Evolutionary conservation across 2,329 filamentous ascomycete species (phyloP), one percentile per base, ranked within the genome.

Genomic region (Penicillium crustosum): DNA sequence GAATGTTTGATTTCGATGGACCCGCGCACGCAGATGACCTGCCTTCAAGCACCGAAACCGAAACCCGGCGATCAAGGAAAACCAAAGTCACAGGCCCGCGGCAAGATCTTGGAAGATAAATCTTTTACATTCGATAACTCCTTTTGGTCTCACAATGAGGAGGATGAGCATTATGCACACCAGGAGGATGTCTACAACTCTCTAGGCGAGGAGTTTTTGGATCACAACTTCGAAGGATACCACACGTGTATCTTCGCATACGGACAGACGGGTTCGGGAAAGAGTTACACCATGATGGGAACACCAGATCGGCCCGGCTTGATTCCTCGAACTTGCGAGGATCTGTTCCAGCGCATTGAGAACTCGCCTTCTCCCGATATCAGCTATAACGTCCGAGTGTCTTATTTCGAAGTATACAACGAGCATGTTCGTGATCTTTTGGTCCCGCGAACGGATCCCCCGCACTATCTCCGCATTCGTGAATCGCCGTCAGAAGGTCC

Each of bases 241-340:
- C 93, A 99, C 77, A 99, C 94, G 0, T 99, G 94, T 75, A 99
- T 99, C 66, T 97, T 99, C 72, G 94, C 94, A 60, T 97, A 99
- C 70, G 94, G 94, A 12, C 94, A 99, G 80, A 99, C 94, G 0
- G 94, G 94, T 25, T 96, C 93, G 0, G 94, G 94, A 51, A 99
- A 99, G 80, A 96, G 91, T 73, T 99, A 97, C 78, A 97, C 94
- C 42, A 99, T 88, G 86, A 99, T 99, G 94, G 94, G 94, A 43
- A 87, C 83, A 2, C 80, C 88, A 6, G 89, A 94, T 31, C 86
- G 95, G 65, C 91, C 92, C 0, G 94, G 94, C 5, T 82, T 99
- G 55, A 99, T 99, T 64, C 94, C 94, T 8, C 86, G 93, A 50
- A 99, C 94, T 10, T 99, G 94, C 75, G 89, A 96, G 75, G 94